Base-by-base conservation (phyloP, 2,329 filamentous ascomycete species). In the Amylocarpus encephaloides region DNA sequence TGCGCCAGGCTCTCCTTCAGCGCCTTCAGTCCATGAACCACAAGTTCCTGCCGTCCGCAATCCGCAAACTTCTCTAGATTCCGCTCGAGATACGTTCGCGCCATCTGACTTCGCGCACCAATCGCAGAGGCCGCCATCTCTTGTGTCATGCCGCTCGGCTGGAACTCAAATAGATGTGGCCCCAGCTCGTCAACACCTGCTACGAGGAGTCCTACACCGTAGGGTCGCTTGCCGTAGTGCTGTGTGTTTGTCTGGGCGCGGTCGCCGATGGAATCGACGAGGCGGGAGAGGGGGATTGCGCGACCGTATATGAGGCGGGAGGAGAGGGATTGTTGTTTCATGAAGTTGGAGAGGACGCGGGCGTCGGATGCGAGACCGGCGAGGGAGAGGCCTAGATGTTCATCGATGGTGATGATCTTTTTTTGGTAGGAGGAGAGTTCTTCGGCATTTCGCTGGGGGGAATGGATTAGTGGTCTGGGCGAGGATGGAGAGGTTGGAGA, bases 381-480 rank as follows among this genome's bases (percentile, higher is more conserved):
- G 65, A 98, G 94, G 65, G 92, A 90, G 65, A 98, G 84, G 61
- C 91, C 93, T 64, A 93, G 85, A 72, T 98, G 93, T 65, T 92
- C 88, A 72, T 98, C 93, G 73, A 98, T 85, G 64, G 85, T 82
- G 72, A 98, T 96, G 68, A 98, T 84, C 78, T 98, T 98, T 81
- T 96, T 96, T 76, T 98, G 93, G 80, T 98, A 98, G 46, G 93
- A 97, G 55, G 93, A 98, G 52, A 98, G 86, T 74, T 98, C 93
- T 80, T 98, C 93, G 70, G 93, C 93, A 67, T 97, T 97, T 73
- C 93, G 85, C 93, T 97, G 65, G 30, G 97, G 65, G 30, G n/a
- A 18, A n/a, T 34, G 6, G n/a, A 13, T 44, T 19, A 33, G 34
- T 30, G 12, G 15, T 22, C 38, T 34, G 22, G 36, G 30, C 33